Evolutionary conservation across 352 stramenopile species (phyloP), one percentile per base, ranked within the genome.

Genomic region (Phytophthora ohioensis): DNA sequence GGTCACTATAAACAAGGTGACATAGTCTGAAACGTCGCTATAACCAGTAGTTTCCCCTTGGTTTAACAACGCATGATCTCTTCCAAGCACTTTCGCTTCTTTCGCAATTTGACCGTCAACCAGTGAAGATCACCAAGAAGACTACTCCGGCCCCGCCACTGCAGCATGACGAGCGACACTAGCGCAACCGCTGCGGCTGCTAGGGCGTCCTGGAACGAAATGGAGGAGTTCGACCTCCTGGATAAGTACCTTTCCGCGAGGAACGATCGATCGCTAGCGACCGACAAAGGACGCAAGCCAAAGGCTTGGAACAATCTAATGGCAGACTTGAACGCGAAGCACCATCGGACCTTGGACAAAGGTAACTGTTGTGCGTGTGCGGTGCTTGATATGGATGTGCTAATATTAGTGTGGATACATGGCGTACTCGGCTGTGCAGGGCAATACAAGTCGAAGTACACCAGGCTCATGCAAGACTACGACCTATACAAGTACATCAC

Each of bases 211-310:
- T 67, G 47, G 38, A 38, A 27, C 11, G 48, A 60, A 7, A 43
- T 55, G 13, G 30, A 67, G 11, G 59, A 67, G 49, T 68, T 68
- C 21, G 31, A 68, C 12, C 48, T 68, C 7, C 31, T 68, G 15
- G 60, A 61, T 21, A 67, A 46, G 7, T 55, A 60, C 32, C 34
- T 60, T 46, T 11, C 7, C 34, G 59, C 48, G 38, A 21, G 31
- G 27, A 52, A 47, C 41, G 45, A 55, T 17, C 17, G 12, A 32
- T 4, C 17, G 21, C 21, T 27, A 27, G 21, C 21, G 21, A 27
- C 21, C 21, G 21, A 27, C 21, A 27, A 27, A 27, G 21, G 21
- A 27, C 21, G 2, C 21, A 27, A 27, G 21, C 21, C 21, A 27
- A 27, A 27, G 21, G 21, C 21, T 27, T 27, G 21, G 1, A 27